Conservation (phyloP, 2,329 filamentous ascomycete species). For the Cladosporium sp. region DNA sequence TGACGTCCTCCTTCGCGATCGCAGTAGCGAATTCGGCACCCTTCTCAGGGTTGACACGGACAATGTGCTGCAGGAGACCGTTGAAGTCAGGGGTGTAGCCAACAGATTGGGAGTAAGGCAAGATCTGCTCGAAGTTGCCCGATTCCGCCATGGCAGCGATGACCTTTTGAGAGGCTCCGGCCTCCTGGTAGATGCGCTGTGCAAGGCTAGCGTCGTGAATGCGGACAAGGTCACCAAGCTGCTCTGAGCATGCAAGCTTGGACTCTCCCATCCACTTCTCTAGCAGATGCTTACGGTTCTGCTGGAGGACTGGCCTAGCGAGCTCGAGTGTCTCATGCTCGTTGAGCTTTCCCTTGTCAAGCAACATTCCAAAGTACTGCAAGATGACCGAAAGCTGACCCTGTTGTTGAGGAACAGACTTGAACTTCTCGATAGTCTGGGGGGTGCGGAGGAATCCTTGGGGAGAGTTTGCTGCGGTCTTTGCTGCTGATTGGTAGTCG, state of each 20-base stretch:
- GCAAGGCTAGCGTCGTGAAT: constrained; percentile 85
- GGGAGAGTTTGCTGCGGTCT: constrained; percentile 93
- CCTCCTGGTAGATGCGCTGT: constrained; percentile 82
- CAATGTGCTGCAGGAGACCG: constrained; percentile 84
- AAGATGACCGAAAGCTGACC: constrained; percentile 91
- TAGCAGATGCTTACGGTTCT: constrained; percentile 90
- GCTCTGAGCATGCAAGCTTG: constrained; percentile 93
- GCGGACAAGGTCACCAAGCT: constrained; percentile 90
- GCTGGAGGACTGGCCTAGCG: constrained; percentile 83
- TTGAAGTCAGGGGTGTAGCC: constrained; percentile 97
- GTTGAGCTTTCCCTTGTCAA: constrained; percentile 93
- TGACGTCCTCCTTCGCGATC: constrained; percentile 82
- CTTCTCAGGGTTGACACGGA: constrained; percentile 78
- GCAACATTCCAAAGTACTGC: constrained; percentile 94
- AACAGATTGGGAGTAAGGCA: constrained; percentile 79
- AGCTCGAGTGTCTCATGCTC: constrained; percentile 91
- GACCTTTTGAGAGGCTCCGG: constrained; percentile 87
- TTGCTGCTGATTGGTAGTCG: constrained; percentile 83
- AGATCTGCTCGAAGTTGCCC: constrained; percentile 93
- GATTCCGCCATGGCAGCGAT: constrained; percentile 93
- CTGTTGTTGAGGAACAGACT: constrained; percentile 72
- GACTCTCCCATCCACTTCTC: constrained; percentile 98
- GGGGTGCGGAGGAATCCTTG: constrained; percentile 90
- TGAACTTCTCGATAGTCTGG: constrained; percentile 95
- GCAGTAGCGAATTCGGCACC: constrained; percentile 91